These are phyloP conservation scores for Calonectria pseudoreteaudii DNA, from an alignment of 2,329 filamentous ascomycete genomes.

Conservation along the genomic window DNA sequence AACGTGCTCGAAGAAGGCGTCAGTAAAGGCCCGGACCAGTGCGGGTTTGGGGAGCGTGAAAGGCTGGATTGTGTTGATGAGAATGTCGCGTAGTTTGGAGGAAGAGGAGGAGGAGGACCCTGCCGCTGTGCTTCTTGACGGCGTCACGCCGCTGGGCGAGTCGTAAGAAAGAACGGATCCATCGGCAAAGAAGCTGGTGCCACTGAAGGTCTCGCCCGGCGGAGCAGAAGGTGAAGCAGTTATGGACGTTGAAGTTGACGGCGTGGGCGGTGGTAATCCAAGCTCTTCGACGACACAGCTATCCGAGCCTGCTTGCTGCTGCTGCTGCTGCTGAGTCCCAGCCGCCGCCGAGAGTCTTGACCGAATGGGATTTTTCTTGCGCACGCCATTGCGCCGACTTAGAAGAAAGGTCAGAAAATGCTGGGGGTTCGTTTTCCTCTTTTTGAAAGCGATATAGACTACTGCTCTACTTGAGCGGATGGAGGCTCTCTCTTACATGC, in stretches of 20 bases:
- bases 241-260: neutral
- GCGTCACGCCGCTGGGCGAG: neutral
- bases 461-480: neutral
- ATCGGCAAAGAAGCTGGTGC: neutral
- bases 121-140: neutral
- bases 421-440: neutral
- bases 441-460: neutral
- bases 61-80: neutral
- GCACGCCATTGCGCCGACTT: conserved; percentile 17
- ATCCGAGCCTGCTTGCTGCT: neutral
- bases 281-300: neutral
- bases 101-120: neutral
- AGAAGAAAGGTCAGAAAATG: neutral
- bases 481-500: conserved; percentile 12
- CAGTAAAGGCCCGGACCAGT: conserved; percentile 1
- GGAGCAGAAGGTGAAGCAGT: neutral
- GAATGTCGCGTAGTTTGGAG: neutral
- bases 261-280: neutral
- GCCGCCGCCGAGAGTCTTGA: neutral
- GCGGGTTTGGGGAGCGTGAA: neutral
- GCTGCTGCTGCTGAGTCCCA: neutral
- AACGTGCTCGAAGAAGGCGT: conserved; percentile 8
- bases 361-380: neutral
- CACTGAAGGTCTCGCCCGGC: neutral
- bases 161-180: neutral